These are phyloP conservation scores for Brassica rapa DNA, from an alignment of 345 rosid genomes.

Conservation along the genomic window DNA sequence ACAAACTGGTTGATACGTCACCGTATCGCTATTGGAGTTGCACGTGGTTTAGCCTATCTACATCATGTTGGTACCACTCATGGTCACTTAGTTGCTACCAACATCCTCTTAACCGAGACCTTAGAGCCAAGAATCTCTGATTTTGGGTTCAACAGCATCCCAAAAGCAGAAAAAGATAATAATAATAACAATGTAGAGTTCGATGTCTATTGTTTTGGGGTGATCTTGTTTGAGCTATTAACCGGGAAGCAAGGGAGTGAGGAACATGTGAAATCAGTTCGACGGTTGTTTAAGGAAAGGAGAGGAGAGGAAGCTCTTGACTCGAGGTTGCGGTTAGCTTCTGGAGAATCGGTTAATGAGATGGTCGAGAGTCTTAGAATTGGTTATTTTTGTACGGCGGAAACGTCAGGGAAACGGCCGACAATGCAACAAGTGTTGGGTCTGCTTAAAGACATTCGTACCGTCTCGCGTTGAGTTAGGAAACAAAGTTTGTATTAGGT, in stretches of 20 bases:
- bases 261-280: conserved; percentile 54
- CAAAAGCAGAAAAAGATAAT: background rate
- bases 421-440: conserved; percentile 94
- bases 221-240: conserved; percentile 66
- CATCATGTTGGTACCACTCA: conserved; percentile 86
- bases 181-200: conserved; percentile 34
- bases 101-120: conserved; percentile 68
- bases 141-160: conserved; percentile 54
- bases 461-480: conserved; percentile 38
- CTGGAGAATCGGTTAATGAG: conserved; percentile 57
- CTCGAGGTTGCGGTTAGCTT: conserved; percentile 51
- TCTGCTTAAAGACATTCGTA: conserved; percentile 72
- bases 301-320: conserved; percentile 65
- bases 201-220: conserved; percentile 78
- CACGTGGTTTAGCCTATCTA: conserved; percentile 91
- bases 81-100: conserved; percentile 78
- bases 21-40: conserved; percentile 78
- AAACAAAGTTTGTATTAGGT: conserved; percentile 2
- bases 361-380: conserved; percentile 86
- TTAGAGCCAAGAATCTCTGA: conserved; percentile 81
- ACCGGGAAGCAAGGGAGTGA: conserved; percentile 65
- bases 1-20: conserved; percentile 78
- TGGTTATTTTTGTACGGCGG: conserved; percentile 84
- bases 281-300: conserved; percentile 71
- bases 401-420: conserved; percentile 71